Evolutionary conservation across 2,329 filamentous ascomycete species (phyloP), one percentile per base, ranked within the genome.

Genomic region (Trichoderma sp.): DNA sequence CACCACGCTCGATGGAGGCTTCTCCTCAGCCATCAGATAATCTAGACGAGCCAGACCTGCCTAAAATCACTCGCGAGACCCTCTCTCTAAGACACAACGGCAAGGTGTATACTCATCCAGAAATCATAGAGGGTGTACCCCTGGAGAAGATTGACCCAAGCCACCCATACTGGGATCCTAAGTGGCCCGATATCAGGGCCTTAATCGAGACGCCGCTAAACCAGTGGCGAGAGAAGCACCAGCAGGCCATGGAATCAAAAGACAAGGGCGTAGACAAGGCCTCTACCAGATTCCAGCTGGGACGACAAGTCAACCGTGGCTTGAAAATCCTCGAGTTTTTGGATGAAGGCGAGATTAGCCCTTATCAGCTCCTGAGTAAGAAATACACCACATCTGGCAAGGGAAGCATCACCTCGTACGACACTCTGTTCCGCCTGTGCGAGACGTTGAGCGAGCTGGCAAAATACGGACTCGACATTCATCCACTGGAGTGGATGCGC

Each of bases 221-320:
- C 7, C 82, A 81, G 50, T 88, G 86, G 85, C 80, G 81, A 23
- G 81, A 82, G 39, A 88, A 86, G 77, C 81, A 84, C 26, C 80
- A 82, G 39, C 76, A 79, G 68, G 76, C 83, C 70, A 74, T 81
- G 13, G 78, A 80, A 3, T 79, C 75, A 4, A 78, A 78, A 1
- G 76, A 76, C 0, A 78, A 76, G 23, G 78, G 80, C 6, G 81
- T 82, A 28, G 79, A 80, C 65, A 69, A 69, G 39, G 76, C 75
- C 5, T 83, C 82, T 3, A 83, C 83, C 43, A 85, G 87, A 64
- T 88, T 88, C 72, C 82, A 88, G 73, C 85, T 86, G 7, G 85
- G 86, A 6, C 83, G 87, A 1, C 87, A 89, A 73, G 84, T 88
- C 63, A 89, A 89, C 73, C 84, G 87, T 5, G 88, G 88, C 23